Evolutionary conservation across 257 asterid genomes (phyloP), one percentile per base, ranked within the genome.

Genomic region (Eucommia ulmoides): DNA sequence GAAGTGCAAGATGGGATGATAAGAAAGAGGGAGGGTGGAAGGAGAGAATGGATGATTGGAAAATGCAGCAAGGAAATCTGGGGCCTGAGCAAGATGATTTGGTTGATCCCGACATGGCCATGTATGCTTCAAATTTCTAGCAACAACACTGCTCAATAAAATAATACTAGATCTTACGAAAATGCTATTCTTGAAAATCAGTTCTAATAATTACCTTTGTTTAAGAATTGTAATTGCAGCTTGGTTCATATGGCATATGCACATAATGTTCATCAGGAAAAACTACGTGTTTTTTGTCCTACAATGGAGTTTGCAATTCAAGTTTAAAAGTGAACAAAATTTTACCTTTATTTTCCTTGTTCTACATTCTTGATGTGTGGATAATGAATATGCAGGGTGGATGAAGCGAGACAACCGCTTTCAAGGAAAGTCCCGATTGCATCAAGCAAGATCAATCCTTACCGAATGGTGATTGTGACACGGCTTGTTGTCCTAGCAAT

Each of bases 11-110:
- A 78, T 88, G 94, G 93, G 95, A 88, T 66, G 93, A 79, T 15
- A 75, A 60, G 75, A 84, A 74, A 61, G 97, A 81, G 23, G 59
- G 79, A 69, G 82, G 82, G 45, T 84, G 95, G 97, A 83, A 81
- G 63, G 97, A 88, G 49, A 82, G 95, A 56, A 88, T 80, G 97
- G 94, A 84, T 50, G 94, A 88, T n/a, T 82, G 97, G 95, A 84
- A 88, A 80, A 41, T 49, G 81, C 95, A 88, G 64, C 95, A 84
- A 72, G 94, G 94, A 20, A 80, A 79, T 55, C 50, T 70, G 66
- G 89, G 88, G 50, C 49, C 62, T 6, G 97, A 88, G 14, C 51
- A 58, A 23, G 94, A 81, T 54, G 94, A 88, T 45, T 63, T 50
- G 9, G 84, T 71, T 11, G 97, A 88, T 45, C 66, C 74, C 22